Base-by-base conservation (phyloP, 805 yeast genomes). In the Starmera amethionina region DNA sequence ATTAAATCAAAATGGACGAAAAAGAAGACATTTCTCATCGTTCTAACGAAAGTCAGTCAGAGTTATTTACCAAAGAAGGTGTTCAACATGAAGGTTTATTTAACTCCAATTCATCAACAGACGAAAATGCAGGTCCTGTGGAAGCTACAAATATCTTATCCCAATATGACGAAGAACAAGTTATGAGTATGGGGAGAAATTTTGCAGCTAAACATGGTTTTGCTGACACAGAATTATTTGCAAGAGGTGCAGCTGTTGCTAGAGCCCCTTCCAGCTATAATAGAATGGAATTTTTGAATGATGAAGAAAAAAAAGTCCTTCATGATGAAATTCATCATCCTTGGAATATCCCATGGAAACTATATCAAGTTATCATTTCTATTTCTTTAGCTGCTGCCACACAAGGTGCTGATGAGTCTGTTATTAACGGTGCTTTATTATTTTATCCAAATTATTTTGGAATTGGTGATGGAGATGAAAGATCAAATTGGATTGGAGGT, bases 331-430 rank as follows among this genome's bases (percentile, higher is more conserved):
- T 51, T 22, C 57, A 65, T 28, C 70, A 67, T 35, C 72, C 70
- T 14, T 74, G 70, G 75, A 57, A 56, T 32, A 55, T 62, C 43
- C 64, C 64, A 18, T 46, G 51, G 9, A 74, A 68, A 43, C 63
- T 81, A 49, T 56, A 72, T 45, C 74, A 65, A 43, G 73, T 80
- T 41, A 75, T 81, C 40, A 68, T 77, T 12, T 70, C 79, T 47
- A 77, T 82, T n/a, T 79, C 87, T 2, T 70, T 80, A 74, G 82
- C 84, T 39, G 89, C 88, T 16, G 83, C 83, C 16, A 82, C 80
- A 33, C 87, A 80, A 57, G 88, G 89, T 58, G 80, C 82, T 79
- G 88, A 82, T 60, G 86, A 82, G 57, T 66, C 84, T 5, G 86
- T 82, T 18, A 74, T 81, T 44, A 80, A 79, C 50, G 89, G 89